Evolutionary conservation across 257 asterid species (phyloP).

Genomic region (Forsythia suspensa): DNA sequence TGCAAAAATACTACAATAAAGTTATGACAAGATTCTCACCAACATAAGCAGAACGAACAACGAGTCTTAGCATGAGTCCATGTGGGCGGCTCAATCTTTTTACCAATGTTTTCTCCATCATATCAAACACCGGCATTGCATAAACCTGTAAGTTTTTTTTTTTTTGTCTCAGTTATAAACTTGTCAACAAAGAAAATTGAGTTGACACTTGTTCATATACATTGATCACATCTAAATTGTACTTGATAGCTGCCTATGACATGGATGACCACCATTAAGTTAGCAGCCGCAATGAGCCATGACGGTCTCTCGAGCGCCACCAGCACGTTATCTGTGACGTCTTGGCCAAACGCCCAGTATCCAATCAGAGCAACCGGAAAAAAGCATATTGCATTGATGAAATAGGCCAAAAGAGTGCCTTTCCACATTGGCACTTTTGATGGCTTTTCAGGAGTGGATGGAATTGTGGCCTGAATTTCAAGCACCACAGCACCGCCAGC

Average conservation of each 20-base stretch:
- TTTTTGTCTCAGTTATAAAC: neutral
- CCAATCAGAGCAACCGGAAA: slow-evolving; percentile 56
- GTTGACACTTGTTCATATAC: neutral
- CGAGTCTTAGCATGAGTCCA: slow-evolving; percentile 26
- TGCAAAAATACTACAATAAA: neutral
- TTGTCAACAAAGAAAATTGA: neutral
- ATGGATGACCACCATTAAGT: slow-evolving; percentile 52
- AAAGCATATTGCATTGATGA: slow-evolving; percentile 49
- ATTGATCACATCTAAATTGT: neutral
- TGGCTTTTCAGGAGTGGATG: slow-evolving; percentile 56
- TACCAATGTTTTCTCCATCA: slow-evolving; percentile 30
- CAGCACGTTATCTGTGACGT: slow-evolving; percentile 46
- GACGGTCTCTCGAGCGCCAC: slow-evolving; percentile 47
- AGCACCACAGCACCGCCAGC: slow-evolving; percentile 58
- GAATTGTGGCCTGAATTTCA: slow-evolving; percentile 62
- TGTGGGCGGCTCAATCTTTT: slow-evolving; percentile 27
- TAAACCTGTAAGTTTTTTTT: slow-evolving; percentile 31
- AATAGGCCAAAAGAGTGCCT: slow-evolving; percentile 51
- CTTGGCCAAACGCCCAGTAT: slow-evolving; percentile 57
- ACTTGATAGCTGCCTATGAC: slow-evolving; percentile 60
- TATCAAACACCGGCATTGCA: slow-evolving; percentile 56
- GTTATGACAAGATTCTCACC: slow-evolving; percentile 26
- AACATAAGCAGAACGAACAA: slow-evolving; percentile 42
- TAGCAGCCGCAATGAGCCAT: slow-evolving; percentile 64
- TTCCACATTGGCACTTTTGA: slow-evolving; percentile 58